Base-by-base conservation (phyloP, 805 yeast genomes). In the Cyberlindnera sargentensis region DNA sequence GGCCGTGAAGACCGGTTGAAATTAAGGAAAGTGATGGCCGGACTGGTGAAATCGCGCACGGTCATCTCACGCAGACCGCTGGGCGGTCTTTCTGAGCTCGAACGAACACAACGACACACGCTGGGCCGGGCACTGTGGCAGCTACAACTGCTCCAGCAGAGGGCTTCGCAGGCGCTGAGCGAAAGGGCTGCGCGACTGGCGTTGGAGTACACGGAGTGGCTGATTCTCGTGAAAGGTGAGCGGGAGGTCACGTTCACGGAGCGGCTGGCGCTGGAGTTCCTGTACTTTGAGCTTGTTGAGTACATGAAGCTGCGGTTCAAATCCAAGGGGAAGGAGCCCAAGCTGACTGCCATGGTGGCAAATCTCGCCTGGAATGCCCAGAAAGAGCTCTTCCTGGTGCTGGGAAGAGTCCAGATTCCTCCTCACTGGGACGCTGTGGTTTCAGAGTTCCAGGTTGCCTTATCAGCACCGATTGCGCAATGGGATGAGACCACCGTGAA, bases 161-260 rank as follows among this genome's bases (percentile, higher is more conserved):
- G 15, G 15, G 24, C n/a, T 5, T 8, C 20, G 4, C 28, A 24
- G 4, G 27, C 34, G 33, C 25, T 37, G 26, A 29, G 34, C 6
- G 40, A 37, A 23, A 29, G 33, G 35, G 41, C 41, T 8, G 30
- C 31, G 11, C 27, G 30, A 15, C 15, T 31, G 29, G 23, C 35
- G 11, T 5, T 38, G 23, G 41, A 38, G 33, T 38, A 38, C 31
- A 23, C 25, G 20, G 41, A 38, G n/a, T 38, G 41, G 41, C 30
- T 38, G n/a, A 38, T 31, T 3, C 8, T 28, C 25, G 26, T 31
- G 6, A 11, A 8, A 10, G 26, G 35, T 5, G 34, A 23, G 31
- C 31, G 25, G 26, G 6, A n/a, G 4, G 8, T 38, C 24, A 24
- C 15, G 30, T 24, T 24, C n/a, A 24, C 31, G 8, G 35, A 31